Evolutionary conservation across 108 stramenopile genomes (phyloP).

Genomic region (Fragilaria crotonensis): DNA sequence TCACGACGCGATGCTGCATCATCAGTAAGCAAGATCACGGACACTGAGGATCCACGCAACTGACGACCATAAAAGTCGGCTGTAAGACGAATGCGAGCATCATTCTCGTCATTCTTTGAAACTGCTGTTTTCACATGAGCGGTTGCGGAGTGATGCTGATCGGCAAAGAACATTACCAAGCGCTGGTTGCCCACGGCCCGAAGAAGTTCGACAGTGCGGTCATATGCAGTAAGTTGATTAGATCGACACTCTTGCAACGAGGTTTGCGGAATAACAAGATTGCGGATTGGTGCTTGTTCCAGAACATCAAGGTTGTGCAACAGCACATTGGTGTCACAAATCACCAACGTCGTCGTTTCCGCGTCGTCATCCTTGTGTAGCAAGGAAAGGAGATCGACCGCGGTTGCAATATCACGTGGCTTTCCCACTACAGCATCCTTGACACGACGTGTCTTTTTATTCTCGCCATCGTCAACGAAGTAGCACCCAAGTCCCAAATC

Average conservation of each 20-base stretch:
- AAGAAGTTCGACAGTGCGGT: constrained; percentile 62
- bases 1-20: constrained; percentile 49
- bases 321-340: constrained; percentile 80
- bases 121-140: constrained; percentile 17
- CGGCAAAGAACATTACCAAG: constrained; percentile 68
- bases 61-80: constrained; percentile 53
- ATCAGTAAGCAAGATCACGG: constrained; percentile 73
- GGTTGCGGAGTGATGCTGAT: constrained; percentile 73
- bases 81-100: constrained; percentile 65
- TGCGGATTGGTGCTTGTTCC: constrained; percentile 58
- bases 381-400: constrained; percentile 26
- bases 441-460: constrained; percentile 16
- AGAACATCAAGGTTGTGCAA: constrained; percentile 82
- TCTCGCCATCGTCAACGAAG: constrained; percentile 24
- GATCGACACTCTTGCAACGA: constrained; percentile 66
- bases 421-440: constrained; percentile 48
- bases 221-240: constrained; percentile 62
- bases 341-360: constrained; percentile 29
- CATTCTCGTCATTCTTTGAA: constrained; percentile 73
- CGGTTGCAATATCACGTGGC: constrained; percentile 47
- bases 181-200: constrained; percentile 27
- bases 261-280: constrained; percentile 82
- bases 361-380: constrained; percentile 6
- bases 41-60: constrained; percentile 27
- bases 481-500: constrained; percentile 73